Base-by-base conservation (phyloP, 2,329 filamentous ascomycete species). In the Graphiopsis chlorocephala region DNA sequence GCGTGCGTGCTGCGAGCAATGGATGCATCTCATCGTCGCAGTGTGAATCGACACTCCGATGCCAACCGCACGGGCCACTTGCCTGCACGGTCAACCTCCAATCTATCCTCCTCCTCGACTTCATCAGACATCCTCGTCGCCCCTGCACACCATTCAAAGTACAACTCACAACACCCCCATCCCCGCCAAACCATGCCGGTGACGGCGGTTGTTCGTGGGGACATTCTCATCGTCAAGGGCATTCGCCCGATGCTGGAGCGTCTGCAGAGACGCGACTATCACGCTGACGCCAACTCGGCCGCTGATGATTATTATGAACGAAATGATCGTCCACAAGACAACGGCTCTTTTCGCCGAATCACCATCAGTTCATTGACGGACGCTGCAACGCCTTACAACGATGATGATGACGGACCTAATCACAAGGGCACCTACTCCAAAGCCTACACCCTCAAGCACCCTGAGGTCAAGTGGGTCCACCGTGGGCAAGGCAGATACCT, bases 401-500 rank as follows among this genome's bases (percentile, higher is more conserved):
- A 65, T 57, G 64, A 66, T 47, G 59, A 52, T 7, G 71, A 71
- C 47, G 72, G 72, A 4, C 71, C 68, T 6, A 75, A 74, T 48
- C 67, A 68, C 35, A 69, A 70, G 23, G 73, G 73, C 35, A 76
- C 74, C 25, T 76, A 73, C 63, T 73, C 72, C 31, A 72, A 70
- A 57, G 67, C 70, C 29, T 71, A 74, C 66, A 72, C 67, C 25
- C 65, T 71, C 17, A 65, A 68, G 26, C 72, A 75, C 66, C 74
- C 74, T 10, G 69, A 73, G 55, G 70, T 72, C 57, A 67, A 70
- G 45, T 76, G 72, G 71, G 68, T 75, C 31, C 74, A 76, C 67
- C 72, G 74, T 47, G 74, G 74, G 35, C 72, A 74, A 68, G 74
- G 74, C 25, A 71, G 74, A 53, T 76, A 74, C 59, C 61, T 74